These are phyloP conservation scores for Kuraishia piskuri DNA, from an alignment of 805 yeast species.

Conservation along the genomic window DNA sequence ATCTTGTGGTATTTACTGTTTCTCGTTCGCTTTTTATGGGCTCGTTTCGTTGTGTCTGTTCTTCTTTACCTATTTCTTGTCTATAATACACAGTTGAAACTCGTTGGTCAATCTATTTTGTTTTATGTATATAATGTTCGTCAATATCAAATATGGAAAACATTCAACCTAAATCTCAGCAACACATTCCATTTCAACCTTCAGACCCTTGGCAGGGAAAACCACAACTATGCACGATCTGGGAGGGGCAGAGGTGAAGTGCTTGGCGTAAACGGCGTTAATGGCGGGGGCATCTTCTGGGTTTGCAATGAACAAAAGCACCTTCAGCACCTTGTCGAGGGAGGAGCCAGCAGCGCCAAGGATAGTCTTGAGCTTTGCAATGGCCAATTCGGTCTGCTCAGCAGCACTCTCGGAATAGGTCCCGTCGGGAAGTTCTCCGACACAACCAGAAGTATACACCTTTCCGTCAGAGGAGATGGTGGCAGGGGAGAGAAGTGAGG, in stretches of 20 bases:
- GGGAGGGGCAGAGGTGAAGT: slow-evolving; percentile 35
- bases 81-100: neutral
- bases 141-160: neutral
- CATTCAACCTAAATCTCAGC: slow-evolving; percentile 18
- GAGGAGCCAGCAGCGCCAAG: slow-evolving; percentile 30
- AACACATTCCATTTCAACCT: slow-evolving; percentile 37
- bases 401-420: slow-evolving; percentile 25
- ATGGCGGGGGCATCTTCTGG: slow-evolving; percentile 27
- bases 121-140: neutral
- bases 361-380: slow-evolving; percentile 27
- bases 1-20: neutral
- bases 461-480: neutral
- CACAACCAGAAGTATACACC: slow-evolving; percentile 28
- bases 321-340: slow-evolving; percentile 32
- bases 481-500: neutral
- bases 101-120: neutral
- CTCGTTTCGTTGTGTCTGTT: neutral
- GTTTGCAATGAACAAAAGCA: slow-evolving; percentile 32
- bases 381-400: slow-evolving; percentile 29
- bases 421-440: slow-evolving; percentile 19
- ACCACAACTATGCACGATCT: slow-evolving; percentile 36
- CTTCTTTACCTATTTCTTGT: neutral
- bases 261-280: slow-evolving; percentile 31
- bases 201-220: slow-evolving; percentile 32
- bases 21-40: neutral